Evolutionary conservation across 2,329 filamentous ascomycete species (phyloP).

Genomic region (Pseudogymnoascus sp.): DNA sequence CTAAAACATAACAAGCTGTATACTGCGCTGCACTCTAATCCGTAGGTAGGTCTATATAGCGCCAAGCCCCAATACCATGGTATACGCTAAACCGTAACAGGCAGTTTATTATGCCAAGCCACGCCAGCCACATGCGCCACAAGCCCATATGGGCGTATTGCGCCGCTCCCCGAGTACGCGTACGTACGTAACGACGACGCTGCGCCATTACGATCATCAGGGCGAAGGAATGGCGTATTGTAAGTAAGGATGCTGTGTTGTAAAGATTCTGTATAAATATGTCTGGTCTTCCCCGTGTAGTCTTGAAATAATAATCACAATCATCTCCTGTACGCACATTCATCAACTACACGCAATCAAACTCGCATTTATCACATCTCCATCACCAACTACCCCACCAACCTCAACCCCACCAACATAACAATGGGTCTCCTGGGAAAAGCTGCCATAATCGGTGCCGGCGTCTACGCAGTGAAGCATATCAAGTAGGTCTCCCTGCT

Average conservation of each 20-base stretch:
- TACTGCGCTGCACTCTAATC: too few relatives aligned
- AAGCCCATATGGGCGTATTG: not conserved
- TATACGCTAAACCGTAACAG: too few relatives aligned
- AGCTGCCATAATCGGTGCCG: not conserved
- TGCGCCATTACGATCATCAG: not conserved
- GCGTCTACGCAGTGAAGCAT: constrained; percentile 1
- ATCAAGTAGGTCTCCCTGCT: not conserved
- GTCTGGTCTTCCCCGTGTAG: not conserved
- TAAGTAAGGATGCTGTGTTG: not conserved
- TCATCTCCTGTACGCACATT: not conserved
- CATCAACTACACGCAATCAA: not conserved
- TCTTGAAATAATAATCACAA: not conserved
- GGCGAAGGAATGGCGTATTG: not conserved
- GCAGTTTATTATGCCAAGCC: too few relatives aligned
- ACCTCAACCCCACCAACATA: not conserved
- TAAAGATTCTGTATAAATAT: not conserved
- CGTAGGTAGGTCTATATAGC: too few relatives aligned
- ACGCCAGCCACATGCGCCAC: too few relatives aligned
- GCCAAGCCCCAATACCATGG: too few relatives aligned
- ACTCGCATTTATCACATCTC: not conserved
- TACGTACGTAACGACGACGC: not conserved
- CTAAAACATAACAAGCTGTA: too few relatives aligned
- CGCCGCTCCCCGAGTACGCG: not conserved
- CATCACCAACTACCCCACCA: not conserved
- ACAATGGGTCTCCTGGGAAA: not conserved